Percentiles rank a stretch among this genome's conserved stretches.
Evolutionary conservation across 2,329 filamentous ascomycete species (phyloP).

Genomic region (Cercospora nicotianae): DNA sequence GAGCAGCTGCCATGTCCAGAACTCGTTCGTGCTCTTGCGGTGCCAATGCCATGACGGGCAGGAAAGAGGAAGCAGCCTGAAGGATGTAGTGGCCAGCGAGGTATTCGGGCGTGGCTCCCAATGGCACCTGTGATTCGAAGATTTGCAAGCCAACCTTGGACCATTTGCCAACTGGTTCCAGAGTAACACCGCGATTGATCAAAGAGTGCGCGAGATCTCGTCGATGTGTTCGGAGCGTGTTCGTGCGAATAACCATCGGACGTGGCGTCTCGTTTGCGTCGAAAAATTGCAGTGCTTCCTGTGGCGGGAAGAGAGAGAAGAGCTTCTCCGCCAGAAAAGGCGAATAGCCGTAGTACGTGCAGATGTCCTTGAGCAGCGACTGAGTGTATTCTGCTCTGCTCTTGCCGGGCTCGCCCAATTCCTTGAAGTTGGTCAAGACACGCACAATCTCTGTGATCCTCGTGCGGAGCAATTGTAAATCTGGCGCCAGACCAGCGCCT

Average conservation of each 20-base stretch:
- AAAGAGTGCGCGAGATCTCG: constrained; percentile 85
- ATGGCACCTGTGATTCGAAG: constrained; percentile 83
- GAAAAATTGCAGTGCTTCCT: constrained; percentile 96
- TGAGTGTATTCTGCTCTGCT: constrained; percentile 85
- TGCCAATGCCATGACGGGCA: constrained; percentile 95
- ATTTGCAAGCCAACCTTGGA: constrained; percentile 96
- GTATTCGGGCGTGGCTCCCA: constrained; percentile 96
- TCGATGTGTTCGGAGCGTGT: constrained; percentile 78
- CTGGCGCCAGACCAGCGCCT: constrained; percentile 72
- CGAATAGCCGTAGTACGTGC: constrained; percentile 95
- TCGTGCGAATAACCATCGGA: constrained; percentile 93
- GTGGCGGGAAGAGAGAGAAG: constrained; percentile 84
- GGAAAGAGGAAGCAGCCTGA: constrained; percentile 92
- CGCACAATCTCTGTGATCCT: constrained; percentile 92
- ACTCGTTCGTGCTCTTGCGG: constrained; percentile 90
- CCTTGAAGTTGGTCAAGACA: constrained; percentile 83
- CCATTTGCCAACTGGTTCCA: constrained; percentile 98
- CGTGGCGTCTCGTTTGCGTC: constrained; percentile 95
- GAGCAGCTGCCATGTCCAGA: constrained; percentile 92
- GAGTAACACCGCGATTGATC: constrained; percentile 92
- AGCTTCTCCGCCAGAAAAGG: constrained; percentile 95
- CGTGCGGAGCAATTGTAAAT: constrained; percentile 82
- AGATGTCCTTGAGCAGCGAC: constrained; percentile 87
- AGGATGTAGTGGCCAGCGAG: constrained; percentile 97
- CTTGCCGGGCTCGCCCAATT: constrained; percentile 73